Evolutionary conservation across 2,329 filamentous ascomycete genomes (phyloP).

Genomic region (Cadophora sp.): DNA sequence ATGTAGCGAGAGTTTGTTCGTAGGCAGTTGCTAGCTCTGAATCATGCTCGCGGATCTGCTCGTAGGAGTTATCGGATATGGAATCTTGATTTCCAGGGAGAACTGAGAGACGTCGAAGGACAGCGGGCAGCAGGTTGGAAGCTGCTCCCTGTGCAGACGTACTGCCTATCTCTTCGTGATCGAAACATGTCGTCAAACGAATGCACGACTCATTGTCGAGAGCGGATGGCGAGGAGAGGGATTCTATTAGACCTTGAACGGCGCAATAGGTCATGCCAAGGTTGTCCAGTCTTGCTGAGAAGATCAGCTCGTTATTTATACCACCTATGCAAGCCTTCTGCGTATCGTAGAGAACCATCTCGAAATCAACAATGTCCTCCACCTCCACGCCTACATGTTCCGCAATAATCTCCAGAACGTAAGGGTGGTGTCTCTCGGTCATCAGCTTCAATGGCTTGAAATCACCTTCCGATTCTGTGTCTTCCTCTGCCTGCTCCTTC

Average conservation of each 20-base stretch:
- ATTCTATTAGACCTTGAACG: constrained; percentile 83
- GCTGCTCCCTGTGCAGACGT: constrained; percentile 91
- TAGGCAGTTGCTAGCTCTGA: constrained; percentile 78
- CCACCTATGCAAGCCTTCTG: constrained; percentile 91
- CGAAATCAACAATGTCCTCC: constrained; percentile 85
- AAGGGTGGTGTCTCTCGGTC: constrained; percentile 85
- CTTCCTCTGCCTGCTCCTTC: constrained; percentile 48
- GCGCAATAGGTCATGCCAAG: constrained; percentile 96
- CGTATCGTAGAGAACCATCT: constrained; percentile 95
- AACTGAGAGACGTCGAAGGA: constrained; percentile 85
- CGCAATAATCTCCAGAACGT: constrained; percentile 85
- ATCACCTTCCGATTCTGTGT: constrained; percentile 53
- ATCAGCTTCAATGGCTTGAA: constrained; percentile 81
- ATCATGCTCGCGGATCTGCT: constrained; percentile 61
- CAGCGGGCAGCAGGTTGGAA: constrained; percentile 87
- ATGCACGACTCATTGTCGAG: constrained; percentile 82
- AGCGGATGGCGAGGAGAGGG: constrained; percentile 66
- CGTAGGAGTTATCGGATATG: constrained; percentile 69
- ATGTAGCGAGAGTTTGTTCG: constrained; percentile 89
- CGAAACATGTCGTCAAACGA: constrained; percentile 92
- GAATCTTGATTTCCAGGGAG: constrained; percentile 64
- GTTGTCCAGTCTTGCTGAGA: constrained; percentile 95
- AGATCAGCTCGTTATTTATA: constrained; percentile 92
- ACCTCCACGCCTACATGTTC: constrained; percentile 75
- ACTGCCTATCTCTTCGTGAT: constrained; percentile 97